Conservation (phyloP, 2,329 filamentous ascomycete genomes). For the Epichloe sp. region DNA sequence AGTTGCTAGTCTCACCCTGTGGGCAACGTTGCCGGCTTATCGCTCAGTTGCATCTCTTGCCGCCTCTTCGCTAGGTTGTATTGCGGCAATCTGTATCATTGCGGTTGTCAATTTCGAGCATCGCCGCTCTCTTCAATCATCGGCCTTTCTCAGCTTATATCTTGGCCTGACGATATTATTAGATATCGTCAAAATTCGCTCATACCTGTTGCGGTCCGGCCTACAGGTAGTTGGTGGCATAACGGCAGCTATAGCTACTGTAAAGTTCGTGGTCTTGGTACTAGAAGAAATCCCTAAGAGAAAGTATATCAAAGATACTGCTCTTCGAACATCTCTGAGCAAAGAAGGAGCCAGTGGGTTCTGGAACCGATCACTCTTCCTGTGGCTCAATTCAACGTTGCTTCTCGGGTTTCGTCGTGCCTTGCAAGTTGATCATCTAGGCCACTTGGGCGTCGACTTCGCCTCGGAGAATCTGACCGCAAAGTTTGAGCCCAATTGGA, state of each 20-base stretch:
- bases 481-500: background rate
- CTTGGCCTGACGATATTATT: slow-evolving; percentile 26
- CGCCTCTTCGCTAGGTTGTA: slow-evolving; percentile 14
- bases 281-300: slow-evolving; percentile 20
- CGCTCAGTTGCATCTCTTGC: slow-evolving; percentile 14
- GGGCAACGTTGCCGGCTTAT: slow-evolving; percentile 5
- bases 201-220: slow-evolving; percentile 5
- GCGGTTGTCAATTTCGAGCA: slow-evolving; percentile 20
- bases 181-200: slow-evolving; percentile 25
- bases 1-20: slow-evolving; percentile 14
- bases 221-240: slow-evolving; percentile 6
- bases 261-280: slow-evolving; percentile 21
- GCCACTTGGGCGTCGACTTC: background rate
- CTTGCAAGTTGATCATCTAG: slow-evolving; percentile 19
- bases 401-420: slow-evolving; percentile 19
- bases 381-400: slow-evolving; percentile 17
- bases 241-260: slow-evolving; percentile 15
- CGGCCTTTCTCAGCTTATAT: slow-evolving; percentile 25
- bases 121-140: slow-evolving; percentile 24
- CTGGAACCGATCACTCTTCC: slow-evolving; percentile 13
- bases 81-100: slow-evolving; percentile 12
- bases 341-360: slow-evolving; percentile 12
- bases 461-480: background rate
- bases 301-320: background rate
- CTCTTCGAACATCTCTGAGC: background rate